Percentiles rank a stretch among this genome's conserved stretches.
Conservation (phyloP, 169 alveolate genomes). For the Toxoplasma gondii region DNA sequence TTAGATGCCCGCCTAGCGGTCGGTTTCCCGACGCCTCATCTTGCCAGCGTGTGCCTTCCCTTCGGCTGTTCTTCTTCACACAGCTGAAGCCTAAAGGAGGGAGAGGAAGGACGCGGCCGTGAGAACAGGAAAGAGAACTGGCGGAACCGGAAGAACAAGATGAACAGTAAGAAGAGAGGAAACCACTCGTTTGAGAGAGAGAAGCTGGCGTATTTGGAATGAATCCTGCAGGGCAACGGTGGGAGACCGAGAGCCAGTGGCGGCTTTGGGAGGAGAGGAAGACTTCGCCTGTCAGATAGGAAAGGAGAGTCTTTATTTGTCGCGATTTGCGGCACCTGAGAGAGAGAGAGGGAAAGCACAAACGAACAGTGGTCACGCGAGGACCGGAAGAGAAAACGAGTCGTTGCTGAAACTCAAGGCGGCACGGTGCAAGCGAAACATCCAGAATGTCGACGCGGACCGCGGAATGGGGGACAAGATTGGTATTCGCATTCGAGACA, state of each 20-base stretch:
- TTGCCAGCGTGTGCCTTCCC: neutral
- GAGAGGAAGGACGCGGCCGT: neutral
- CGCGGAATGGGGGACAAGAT: too few species aligned
- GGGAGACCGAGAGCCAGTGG: neutral
- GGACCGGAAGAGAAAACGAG: too few species aligned
- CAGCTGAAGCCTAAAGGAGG: neutral
- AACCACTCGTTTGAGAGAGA: neutral
- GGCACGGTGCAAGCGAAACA: too few species aligned
- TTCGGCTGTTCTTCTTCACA: neutral
- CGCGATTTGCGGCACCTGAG: slow-evolving; percentile 11
- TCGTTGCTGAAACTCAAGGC: too few species aligned
- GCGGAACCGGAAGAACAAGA: neutral
- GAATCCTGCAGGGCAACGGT: neutral
- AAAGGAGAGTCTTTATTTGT: neutral
- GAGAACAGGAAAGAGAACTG: neutral
- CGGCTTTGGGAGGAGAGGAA: neutral
- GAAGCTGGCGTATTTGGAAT: neutral
- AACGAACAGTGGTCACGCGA: neutral
- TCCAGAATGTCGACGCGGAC: too few species aligned
- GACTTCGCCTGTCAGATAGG: neutral
- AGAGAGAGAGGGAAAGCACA: neutral
- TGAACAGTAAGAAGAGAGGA: neutral
- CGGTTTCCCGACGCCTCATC: neutral
- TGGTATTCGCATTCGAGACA: too few species aligned
- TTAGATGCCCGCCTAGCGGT: neutral